Conservation (phyloP, 177 flowering plant genomes). For the Vitis hybrid region DNA sequence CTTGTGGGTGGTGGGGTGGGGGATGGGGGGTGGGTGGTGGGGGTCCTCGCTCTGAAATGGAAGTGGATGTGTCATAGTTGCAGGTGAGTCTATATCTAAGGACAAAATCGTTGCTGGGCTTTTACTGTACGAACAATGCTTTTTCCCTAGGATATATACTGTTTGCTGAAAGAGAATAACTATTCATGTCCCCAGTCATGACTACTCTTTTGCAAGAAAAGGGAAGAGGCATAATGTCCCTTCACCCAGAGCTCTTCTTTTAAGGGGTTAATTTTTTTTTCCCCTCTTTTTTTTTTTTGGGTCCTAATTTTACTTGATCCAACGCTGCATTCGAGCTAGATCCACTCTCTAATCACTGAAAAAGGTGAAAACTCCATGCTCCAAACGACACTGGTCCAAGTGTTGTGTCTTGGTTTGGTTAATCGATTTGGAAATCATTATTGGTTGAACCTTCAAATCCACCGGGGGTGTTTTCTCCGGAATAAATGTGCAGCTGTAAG, state of each 20-base stretch:
- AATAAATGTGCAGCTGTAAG: too few relatives aligned
- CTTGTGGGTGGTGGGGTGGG: background rate
- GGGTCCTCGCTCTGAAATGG: slow-evolving; percentile 23
- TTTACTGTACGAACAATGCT: slow-evolving; percentile 9
- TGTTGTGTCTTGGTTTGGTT: too few relatives aligned
- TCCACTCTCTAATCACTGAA: background rate
- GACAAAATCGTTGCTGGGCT: slow-evolving; percentile 17
- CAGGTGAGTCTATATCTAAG: slow-evolving; percentile 18
- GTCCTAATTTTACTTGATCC: background rate
- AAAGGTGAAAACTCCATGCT: too few relatives aligned
- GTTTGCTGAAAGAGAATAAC: slow-evolving; percentile 23
- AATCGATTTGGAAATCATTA: too few relatives aligned
- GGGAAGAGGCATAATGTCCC: slow-evolving; percentile 3
- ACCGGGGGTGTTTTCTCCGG: too few relatives aligned
- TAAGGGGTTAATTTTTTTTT: slow-evolving; percentile 7
- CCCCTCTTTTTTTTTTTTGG: too few relatives aligned
- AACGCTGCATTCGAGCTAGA: slow-evolving; percentile 1
- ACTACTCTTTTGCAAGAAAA: slow-evolving; percentile 11
- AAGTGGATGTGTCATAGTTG: slow-evolving; percentile 20
- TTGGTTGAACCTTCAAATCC: too few relatives aligned
- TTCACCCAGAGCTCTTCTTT: slow-evolving; percentile 25
- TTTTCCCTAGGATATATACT: slow-evolving; percentile 21
- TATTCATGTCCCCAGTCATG: slow-evolving; percentile 13
- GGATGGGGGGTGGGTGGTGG: slow-evolving; percentile 16
- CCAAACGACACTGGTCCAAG: too few relatives aligned